Evolutionary conservation across 768 basidiomycete genomes (phyloP).

Genomic region (Tubosaeta sp.): DNA sequence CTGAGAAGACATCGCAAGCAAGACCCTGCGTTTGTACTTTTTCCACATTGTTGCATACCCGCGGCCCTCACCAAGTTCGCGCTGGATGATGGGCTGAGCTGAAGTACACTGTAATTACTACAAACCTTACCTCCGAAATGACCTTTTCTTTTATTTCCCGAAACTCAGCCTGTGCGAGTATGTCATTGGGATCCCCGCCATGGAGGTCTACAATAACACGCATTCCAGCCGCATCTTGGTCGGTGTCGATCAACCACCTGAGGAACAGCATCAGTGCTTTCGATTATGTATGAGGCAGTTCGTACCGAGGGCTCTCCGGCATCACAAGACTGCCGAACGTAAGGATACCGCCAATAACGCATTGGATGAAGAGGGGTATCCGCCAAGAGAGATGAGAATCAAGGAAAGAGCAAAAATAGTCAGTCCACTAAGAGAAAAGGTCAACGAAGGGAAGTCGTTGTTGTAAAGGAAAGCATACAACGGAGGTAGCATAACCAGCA

Average conservation of each 20-base stretch:
- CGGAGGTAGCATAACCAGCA: slow-evolving; percentile 83
- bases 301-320: slow-evolving; percentile 85
- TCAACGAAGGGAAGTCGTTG: neutral
- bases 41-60: slow-evolving; percentile 83
- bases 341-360: slow-evolving; percentile 78
- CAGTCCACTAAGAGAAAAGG: slow-evolving; percentile 65
- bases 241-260: slow-evolving; percentile 89
- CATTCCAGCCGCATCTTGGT: slow-evolving; percentile 79
- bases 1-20: slow-evolving; percentile 94
- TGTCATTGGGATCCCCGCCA: slow-evolving; percentile 69
- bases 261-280: slow-evolving; percentile 4
- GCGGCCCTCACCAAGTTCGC: slow-evolving; percentile 69
- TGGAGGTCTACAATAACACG: slow-evolving; percentile 84
- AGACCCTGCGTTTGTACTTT: slow-evolving; percentile 78
- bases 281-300: neutral
- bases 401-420: slow-evolving; percentile 90
- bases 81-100: slow-evolving; percentile 38
- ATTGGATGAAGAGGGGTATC: slow-evolving; percentile 84
- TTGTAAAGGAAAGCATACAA: slow-evolving; percentile 48
- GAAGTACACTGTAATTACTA: neutral
- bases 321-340: slow-evolving; percentile 75
- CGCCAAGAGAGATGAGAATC: slow-evolving; percentile 88
- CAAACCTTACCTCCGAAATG: slow-evolving; percentile 52
- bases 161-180: slow-evolving; percentile 76
- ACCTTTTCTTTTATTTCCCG: slow-evolving; percentile 84